These are phyloP conservation scores for baker's yeast (Saccharomyces cerevisiae) DNA, from an alignment of 805 yeast genomes.

Conservation along the genomic window DNA sequence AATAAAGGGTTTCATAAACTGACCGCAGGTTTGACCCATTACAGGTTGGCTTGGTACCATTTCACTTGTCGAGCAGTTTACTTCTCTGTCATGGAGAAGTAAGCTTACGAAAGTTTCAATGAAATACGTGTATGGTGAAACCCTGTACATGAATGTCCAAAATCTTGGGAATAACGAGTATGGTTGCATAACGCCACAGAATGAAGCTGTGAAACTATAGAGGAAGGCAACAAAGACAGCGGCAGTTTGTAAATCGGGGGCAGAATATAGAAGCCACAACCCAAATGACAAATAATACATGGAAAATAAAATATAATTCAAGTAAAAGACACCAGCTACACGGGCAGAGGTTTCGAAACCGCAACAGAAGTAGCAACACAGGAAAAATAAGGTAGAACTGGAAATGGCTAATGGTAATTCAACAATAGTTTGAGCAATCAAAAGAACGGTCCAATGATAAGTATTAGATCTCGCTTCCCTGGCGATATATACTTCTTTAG, in stretches of 20 bases:
- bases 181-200: constrained; percentile 30
- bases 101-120: constrained; percentile 40
- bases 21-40: constrained; percentile 51
- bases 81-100: constrained; percentile 41
- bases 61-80: constrained; percentile 43
- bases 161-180: constrained; percentile 52
- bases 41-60: constrained; percentile 43
- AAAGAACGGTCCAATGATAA: constrained; percentile 57
- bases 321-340: constrained; percentile 40
- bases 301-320: constrained; percentile 35
- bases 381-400: constrained; percentile 42
- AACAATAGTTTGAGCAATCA: constrained; percentile 42
- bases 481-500: constrained; percentile 58
- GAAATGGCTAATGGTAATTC: constrained; percentile 53
- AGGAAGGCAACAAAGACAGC: constrained; percentile 43
- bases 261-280: constrained; percentile 41
- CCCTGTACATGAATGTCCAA: constrained; percentile 62
- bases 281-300: constrained; percentile 38
- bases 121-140: constrained; percentile 52
- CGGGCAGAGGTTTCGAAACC: constrained; percentile 33
- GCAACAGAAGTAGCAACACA: constrained; percentile 43
- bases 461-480: constrained; percentile 64
- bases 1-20: constrained; percentile 40
- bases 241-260: constrained; percentile 61
- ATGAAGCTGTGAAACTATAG: constrained; percentile 22